Conservation (phyloP, 2,329 filamentous ascomycete genomes). For the Beauveria medogensis region DNA sequence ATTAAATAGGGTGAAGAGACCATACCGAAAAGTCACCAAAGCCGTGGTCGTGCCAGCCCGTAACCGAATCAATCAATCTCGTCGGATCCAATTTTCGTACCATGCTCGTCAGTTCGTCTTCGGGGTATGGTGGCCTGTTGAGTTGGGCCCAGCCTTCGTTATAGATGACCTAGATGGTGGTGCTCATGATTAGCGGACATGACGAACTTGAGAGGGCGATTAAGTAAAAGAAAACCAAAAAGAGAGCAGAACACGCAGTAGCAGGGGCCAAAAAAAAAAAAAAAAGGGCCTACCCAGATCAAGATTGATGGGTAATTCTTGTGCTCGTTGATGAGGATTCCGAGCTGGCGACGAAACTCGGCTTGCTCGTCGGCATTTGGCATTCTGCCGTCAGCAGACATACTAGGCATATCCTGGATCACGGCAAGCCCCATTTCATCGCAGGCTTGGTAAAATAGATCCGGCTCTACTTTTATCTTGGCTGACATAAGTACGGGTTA, state of each 20-base stretch:
- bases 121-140: constrained; percentile 39
- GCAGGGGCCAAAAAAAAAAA: neutral
- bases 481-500: neutral
- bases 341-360: constrained; percentile 58
- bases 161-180: constrained; percentile 45
- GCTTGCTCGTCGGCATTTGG: constrained; percentile 44
- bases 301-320: constrained; percentile 58
- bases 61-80: constrained; percentile 53
- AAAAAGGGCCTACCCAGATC: constrained; percentile 44
- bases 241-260: neutral
- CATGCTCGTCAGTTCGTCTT: constrained; percentile 46
- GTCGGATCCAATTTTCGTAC: constrained; percentile 54
- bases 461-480: constrained; percentile 58
- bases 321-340: constrained; percentile 53
- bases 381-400: constrained; percentile 29
- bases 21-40: constrained; percentile 52
- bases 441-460: constrained; percentile 60
- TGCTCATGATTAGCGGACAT: too few relatives aligned
- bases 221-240: neutral
- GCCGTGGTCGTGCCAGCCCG: constrained; percentile 61
- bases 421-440: constrained; percentile 58
- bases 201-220: neutral
- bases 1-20: neutral
- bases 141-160: constrained; percentile 66
- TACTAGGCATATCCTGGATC: constrained; percentile 64